These are phyloP conservation scores for Microcyclosporella mali DNA, from an alignment of 2,329 filamentous ascomycete genomes.

Conservation along the genomic window DNA sequence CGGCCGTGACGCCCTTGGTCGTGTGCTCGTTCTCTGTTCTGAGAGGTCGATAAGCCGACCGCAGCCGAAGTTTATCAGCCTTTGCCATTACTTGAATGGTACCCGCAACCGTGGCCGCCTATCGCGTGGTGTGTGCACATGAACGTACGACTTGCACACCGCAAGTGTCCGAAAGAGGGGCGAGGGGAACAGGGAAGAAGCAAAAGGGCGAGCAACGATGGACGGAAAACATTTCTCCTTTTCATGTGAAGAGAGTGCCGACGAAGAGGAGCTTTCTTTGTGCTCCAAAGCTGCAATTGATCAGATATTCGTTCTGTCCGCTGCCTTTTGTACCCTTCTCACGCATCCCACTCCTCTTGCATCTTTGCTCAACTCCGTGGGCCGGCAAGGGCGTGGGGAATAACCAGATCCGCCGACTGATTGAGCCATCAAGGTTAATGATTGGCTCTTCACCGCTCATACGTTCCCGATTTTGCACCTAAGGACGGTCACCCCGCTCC, in stretches of 20 bases:
- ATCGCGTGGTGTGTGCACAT: not conserved
- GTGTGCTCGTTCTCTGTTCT: constrained; percentile 1
- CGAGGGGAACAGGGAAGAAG: not conserved
- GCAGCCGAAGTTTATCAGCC: not conserved
- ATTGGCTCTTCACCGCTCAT: constrained; percentile 8
- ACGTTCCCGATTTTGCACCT: constrained; percentile 4
- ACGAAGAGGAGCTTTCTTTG: no score
- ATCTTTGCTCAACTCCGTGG: constrained; percentile 4
- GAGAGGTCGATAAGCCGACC: constrained; percentile 5
- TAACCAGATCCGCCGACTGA: not conserved
- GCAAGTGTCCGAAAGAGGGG: not conserved
- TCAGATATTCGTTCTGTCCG: not conserved
- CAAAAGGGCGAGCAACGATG: no score
- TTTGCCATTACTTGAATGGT: constrained; percentile 1
- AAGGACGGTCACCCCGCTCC: constrained; percentile 1
- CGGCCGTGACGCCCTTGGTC: constrained; percentile 3
- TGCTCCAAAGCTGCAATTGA: not conserved
- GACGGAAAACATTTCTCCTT: not conserved
- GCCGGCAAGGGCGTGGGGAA: constrained; percentile 2
- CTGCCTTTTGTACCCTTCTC: constrained; percentile 3
- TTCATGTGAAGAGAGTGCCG: not conserved
- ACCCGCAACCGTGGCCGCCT: not conserved
- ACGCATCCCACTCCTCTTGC: constrained; percentile 10
- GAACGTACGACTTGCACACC: constrained; percentile 4
- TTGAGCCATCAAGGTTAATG: constrained; percentile 16